Percentiles rank a stretch among this genome's conserved stretches.
Evolutionary conservation across 2,329 filamentous ascomycete genomes (phyloP).

Genomic region (Diplodia scrobiculata): DNA sequence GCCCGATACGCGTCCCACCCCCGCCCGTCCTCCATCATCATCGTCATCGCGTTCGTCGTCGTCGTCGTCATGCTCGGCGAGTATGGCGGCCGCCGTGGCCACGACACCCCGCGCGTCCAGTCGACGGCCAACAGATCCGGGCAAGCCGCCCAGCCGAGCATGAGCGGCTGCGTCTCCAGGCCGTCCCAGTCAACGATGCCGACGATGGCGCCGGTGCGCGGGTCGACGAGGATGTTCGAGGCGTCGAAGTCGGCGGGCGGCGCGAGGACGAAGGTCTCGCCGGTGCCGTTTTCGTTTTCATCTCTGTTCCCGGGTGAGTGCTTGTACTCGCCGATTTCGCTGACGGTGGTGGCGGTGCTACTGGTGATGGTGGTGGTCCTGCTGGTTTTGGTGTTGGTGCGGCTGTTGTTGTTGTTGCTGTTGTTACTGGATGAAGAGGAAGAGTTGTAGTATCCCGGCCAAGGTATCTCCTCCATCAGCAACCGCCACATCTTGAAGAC

Average conservation of each 20-base stretch:
- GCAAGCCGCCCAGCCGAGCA: conserved; percentile 28
- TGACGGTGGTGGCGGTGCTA: neutral
- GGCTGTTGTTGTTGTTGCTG: no score
- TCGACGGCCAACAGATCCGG: neutral
- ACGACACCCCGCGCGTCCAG: neutral
- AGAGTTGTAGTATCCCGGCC: neutral
- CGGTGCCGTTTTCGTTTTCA: neutral
- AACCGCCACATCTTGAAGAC: neutral
- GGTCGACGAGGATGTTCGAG: conserved; percentile 35
- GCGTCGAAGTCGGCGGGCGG: conserved; percentile 34
- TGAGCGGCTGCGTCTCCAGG: conserved; percentile 27
- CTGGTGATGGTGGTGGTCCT: neutral
- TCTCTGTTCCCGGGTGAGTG: no score
- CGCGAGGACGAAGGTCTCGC: conserved; percentile 33
- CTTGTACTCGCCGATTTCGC: neutral
- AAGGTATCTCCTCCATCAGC: neutral
- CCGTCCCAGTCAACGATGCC: conserved; percentile 37
- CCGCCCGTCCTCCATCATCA: neutral
- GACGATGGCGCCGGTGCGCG: conserved; percentile 22
- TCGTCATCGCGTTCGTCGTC: neutral
- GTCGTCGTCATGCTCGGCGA: neutral
- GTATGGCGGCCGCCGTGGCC: neutral
- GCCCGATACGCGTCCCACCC: neutral
- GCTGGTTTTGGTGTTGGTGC: no score
- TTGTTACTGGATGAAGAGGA: no score